Conservation (phyloP, 2,329 filamentous ascomycete genomes). For the Grosmannia penicillata region DNA sequence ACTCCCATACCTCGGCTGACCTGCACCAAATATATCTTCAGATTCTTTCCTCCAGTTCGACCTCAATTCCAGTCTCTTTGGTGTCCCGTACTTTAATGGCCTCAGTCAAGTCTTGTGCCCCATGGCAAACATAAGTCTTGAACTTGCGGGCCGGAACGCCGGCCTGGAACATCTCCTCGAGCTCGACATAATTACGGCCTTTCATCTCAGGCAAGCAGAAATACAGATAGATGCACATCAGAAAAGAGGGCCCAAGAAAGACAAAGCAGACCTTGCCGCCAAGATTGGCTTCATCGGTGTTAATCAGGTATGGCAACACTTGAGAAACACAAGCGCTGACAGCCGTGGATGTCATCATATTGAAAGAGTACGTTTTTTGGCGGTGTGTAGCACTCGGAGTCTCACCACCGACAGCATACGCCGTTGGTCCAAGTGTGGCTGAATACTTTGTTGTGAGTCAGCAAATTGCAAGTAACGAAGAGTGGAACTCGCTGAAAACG, state of each 20-base stretch:
- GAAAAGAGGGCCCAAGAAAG: constrained; percentile 16
- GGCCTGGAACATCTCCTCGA: constrained; percentile 12
- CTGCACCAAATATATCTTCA: no score
- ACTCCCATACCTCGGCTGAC: no score
- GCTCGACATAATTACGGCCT: constrained; percentile 10
- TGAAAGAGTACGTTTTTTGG: constrained; percentile 19
- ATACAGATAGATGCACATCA: constrained; percentile 13
- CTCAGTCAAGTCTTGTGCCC: no score
- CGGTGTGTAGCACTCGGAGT: constrained; percentile 15
- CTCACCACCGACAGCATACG: constrained; percentile 17
- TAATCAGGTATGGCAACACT: constrained; percentile 17
- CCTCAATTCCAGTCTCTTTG: no score
- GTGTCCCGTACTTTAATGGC: no score
- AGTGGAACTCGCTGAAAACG: no score
- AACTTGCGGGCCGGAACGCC: constrained; percentile 8
- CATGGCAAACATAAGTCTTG: no score
- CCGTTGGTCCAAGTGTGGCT: constrained; percentile 15
- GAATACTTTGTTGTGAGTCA: no score
- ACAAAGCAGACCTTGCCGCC: constrained; percentile 19
- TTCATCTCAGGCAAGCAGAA: constrained; percentile 13
- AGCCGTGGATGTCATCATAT: constrained; percentile 17
- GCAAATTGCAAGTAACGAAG: no score
- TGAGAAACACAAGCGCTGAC: constrained; percentile 16
- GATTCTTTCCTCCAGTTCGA: no score
- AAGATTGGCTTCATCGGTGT: constrained; percentile 16